Evolutionary conservation across 208 protist species (phyloP), one percentile per base, ranked within the genome.

Genomic region (Phytomonas serpens): DNA sequence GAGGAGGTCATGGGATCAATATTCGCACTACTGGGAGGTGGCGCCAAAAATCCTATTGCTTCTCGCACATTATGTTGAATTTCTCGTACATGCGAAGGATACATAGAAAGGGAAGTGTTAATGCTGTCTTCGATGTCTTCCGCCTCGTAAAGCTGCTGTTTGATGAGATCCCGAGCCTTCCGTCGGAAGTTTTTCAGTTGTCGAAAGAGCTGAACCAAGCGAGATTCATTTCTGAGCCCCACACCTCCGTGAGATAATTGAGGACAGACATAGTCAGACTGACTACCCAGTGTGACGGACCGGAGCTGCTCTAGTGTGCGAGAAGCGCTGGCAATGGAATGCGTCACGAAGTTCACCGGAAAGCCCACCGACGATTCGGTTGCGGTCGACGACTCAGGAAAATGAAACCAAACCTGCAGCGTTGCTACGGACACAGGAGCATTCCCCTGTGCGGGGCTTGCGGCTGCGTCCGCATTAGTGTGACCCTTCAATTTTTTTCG

Each of bases 71-170:
- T 86, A 33, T 65, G 64, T 38, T 81, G 69, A 13, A 93, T 66
- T 13, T 83, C 77, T 5, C 77, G 79, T 37, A 94, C 77, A 64
- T 88, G 65, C 71, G 70, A 79, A 36, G 23, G 74, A 30, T 64
- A 70, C 78, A 71, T 69, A 65, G 74, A 68, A 66, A 16, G 40
- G 52, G 67, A 72, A 57, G 29, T 30, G 73, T 42, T 36, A 77
- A 79, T 47, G 91, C 47, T 82, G 32, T 80, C 87, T 62, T 83
- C 78, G 37, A 95, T 83, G 65, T 95, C 90, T 76, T 95, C 84
- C 3, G 90, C 90, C 64, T 95, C 88, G 77, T 87, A 92, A n/a
- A 93, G 76, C 72, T 93, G 90, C 75, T 92, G 87, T 47, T 88
- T 85, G 72, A 95, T 82, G 14, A 83, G 69, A 23, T 77, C 69